Percentiles rank a stretch among this genome's conserved stretches.
These are phyloP conservation scores for Fusarium haematococcum DNA, from an alignment of 2,329 filamentous ascomycete genomes.

Conservation along the genomic window DNA sequence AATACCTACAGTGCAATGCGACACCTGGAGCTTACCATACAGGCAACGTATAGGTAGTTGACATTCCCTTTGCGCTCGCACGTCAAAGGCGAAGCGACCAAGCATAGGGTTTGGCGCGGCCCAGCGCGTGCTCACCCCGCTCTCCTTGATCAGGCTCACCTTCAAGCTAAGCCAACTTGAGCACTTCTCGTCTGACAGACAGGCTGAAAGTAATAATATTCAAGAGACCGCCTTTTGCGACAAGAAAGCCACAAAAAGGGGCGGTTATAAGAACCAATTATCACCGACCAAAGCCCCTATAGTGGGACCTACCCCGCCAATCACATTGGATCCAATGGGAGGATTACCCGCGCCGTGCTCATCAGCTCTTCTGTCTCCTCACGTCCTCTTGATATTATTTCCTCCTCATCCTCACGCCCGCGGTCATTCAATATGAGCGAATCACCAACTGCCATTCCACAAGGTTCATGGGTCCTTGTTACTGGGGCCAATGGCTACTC, in stretches of 20 bases:
- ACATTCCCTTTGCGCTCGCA: not conserved
- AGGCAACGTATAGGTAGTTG: too few species aligned
- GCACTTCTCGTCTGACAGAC: not conserved
- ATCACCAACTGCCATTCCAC: not conserved
- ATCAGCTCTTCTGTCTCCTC: not conserved
- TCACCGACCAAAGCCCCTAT: not conserved
- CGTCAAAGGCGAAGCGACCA: not conserved
- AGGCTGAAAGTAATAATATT: not conserved
- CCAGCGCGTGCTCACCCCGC: not conserved
- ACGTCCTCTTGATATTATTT: not conserved
- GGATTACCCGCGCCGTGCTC: not conserved
- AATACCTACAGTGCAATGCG: not conserved
- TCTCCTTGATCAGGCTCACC: not conserved
- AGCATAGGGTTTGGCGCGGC: not conserved
- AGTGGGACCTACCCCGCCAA: not conserved
- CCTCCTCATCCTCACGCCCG: not conserved
- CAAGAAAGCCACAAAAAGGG: not conserved
- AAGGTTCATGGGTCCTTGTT: not conserved
- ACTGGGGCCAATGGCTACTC: conserved; percentile 5
- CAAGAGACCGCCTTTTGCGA: not conserved
- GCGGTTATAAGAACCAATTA: not conserved
- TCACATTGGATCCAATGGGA: not conserved
- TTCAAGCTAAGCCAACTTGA: not conserved
- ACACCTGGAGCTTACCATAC: not conserved
- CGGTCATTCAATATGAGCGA: not conserved